Percentiles rank a stretch among this genome's conserved stretches.
These are phyloP conservation scores for Ceratocystis colombiana DNA, from an alignment of 2,329 filamentous ascomycete species.

Conservation along the genomic window DNA sequence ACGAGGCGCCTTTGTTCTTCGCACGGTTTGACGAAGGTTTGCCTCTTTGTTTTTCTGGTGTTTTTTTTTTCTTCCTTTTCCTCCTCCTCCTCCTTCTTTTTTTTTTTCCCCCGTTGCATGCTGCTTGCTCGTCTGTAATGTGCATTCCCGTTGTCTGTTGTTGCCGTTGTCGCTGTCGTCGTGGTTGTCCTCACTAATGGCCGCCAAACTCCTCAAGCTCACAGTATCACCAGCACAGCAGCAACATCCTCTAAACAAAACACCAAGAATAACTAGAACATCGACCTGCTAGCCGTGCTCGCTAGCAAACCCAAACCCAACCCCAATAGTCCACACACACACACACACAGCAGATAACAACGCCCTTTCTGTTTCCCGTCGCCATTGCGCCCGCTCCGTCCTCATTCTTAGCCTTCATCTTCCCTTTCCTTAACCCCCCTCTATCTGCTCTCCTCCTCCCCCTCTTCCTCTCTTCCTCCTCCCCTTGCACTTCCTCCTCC, in stretches of 20 bases:
- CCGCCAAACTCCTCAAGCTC: background rate
- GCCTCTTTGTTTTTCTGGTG: conserved; percentile 4
- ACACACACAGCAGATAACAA: background rate
- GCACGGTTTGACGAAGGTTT: conserved; percentile 6
- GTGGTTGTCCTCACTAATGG: conserved; percentile 11
- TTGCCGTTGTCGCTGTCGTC: conserved; percentile 6
- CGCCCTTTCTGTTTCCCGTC: background rate
- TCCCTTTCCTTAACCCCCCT: background rate
- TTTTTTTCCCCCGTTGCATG: background rate
- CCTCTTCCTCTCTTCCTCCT: background rate
- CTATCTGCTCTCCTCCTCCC: background rate
- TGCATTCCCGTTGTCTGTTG: conserved; percentile 12
- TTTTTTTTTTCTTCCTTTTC: background rate
- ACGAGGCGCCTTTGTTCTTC: conserved; percentile 5
- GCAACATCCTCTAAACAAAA: background rate
- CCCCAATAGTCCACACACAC: too few relatives aligned
- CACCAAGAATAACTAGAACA: background rate
- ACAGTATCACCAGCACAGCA: background rate
- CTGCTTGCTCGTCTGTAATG: background rate
- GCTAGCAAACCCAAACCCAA: background rate
- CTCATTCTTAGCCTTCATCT: background rate
- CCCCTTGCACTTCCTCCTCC: background rate
- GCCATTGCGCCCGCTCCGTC: background rate
- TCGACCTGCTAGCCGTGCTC: background rate
- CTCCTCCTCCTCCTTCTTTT: background rate